Base-by-base conservation (phyloP, 2,329 filamentous ascomycete genomes). In the Nemania sp. region DNA sequence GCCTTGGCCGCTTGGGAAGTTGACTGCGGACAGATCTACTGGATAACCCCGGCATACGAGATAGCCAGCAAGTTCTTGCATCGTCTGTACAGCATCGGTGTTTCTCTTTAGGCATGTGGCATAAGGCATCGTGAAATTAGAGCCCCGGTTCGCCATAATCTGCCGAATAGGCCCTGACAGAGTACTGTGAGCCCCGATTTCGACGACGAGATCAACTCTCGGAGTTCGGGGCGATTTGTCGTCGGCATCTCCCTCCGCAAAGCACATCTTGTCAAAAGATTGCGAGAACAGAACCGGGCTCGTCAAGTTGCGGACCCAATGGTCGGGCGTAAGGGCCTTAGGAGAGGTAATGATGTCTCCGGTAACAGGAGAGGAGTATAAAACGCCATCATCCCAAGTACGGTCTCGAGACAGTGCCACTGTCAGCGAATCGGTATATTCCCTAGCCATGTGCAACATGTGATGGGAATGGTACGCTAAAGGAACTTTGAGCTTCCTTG, bases 381-480 rank as follows among this genome's bases (percentile, higher is more conserved):
- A 3, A n/a, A 36, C n/a, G 9, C n/a, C 6, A 5, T 15, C 8
- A 3, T 7, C 11, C 20, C 39, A 5, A 31, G 36, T 14, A 17
- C 34, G 4, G n/a, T 30, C 6, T 22, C 8, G n/a, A 34, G 30
- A 37, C 11, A 51, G 6, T 1, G 47, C 40, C 2, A 34, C 42
- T 8, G 52, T 47, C 8, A 52, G 23, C 3, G 12, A 54, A n/a
- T 5, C 54, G 50, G 19, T 1, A 28, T 70, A 70, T 7, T 56
- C 54, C 1, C 58, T 43, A 1, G 56, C 58, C 1, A 67, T 43
- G 2, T 15, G 20, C n/a, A 40, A 6, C 68, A 71, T 70, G 12
- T 66, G 62, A 7, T 61, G 51, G 0, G 69, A 72, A 33, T 72
- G 70, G 37, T 70, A 72, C 2, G 68, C 67, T 1, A 62, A 39